phyloP scores from a whole-genome alignment of 305 asterid genomes.

The Salvia sclarea region DNA sequence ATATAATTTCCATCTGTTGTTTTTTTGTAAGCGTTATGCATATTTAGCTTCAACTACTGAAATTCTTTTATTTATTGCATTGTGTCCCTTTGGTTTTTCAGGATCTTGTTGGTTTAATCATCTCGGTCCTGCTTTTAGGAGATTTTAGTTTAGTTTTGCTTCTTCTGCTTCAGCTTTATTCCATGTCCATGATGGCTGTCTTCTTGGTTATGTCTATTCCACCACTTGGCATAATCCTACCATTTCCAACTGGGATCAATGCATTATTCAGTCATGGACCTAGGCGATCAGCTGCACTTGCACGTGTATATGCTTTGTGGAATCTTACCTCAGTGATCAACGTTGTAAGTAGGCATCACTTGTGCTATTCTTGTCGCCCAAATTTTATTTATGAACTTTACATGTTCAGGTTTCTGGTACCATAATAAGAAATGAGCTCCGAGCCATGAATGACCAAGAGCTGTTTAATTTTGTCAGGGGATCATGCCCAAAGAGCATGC shows the following conservation, averaged over 20 bases:
- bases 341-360: slow-evolving; percentile 57
- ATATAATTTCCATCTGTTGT: slow-evolving; percentile 28
- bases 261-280: slow-evolving; percentile 89
- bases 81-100: slow-evolving; percentile 43
- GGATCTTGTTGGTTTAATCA: slow-evolving; percentile 86
- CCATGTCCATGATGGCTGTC: slow-evolving; percentile 64
- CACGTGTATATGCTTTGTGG: slow-evolving; percentile 88
- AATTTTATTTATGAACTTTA: slow-evolving; percentile 9
- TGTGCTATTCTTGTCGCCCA: background rate
- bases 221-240: slow-evolving; percentile 82
- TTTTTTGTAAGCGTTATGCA: background rate
- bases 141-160: slow-evolving; percentile 89
- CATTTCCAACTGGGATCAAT: slow-evolving; percentile 87
- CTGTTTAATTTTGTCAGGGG: background rate
- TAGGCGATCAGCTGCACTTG: slow-evolving; percentile 77
- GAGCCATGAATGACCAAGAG: background rate
- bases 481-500: background rate
- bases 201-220: slow-evolving; percentile 65
- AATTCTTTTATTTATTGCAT: slow-evolving; percentile 11
- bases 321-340: slow-evolving; percentile 74
- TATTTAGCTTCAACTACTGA: slow-evolving; percentile 10
- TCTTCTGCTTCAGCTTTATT: slow-evolving; percentile 80
- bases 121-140: slow-evolving; percentile 78
- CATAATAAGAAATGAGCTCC: background rate
- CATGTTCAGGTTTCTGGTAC: background rate